A percentile compares a stretch with the other conserved stretches of the same genome.
Evolutionary conservation across 1,284 basidiomycete genomes (phyloP).

Genomic region (Naganishia cerealis): DNA sequence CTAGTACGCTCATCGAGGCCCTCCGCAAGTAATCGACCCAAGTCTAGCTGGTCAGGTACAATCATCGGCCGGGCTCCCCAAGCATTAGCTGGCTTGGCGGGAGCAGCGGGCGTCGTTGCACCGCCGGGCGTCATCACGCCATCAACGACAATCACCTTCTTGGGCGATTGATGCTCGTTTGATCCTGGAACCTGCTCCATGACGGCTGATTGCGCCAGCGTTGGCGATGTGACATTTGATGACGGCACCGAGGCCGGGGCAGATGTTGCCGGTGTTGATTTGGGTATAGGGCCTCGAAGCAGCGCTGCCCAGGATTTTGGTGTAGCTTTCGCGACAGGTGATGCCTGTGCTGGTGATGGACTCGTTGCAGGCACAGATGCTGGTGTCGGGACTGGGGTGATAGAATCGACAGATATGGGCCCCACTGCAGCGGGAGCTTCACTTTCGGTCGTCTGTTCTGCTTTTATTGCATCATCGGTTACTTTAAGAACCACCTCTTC

Average conservation of each 20-base stretch:
- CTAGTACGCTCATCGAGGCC: slow-evolving; percentile 49
- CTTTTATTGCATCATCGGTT: background rate
- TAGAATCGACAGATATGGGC: background rate
- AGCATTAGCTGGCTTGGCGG: slow-evolving; percentile 52
- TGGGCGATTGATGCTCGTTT: slow-evolving; percentile 3
- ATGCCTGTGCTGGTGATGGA: slow-evolving; percentile 36
- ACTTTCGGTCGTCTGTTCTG: background rate
- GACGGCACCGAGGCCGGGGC: slow-evolving; percentile 37
- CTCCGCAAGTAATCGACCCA: slow-evolving; percentile 62
- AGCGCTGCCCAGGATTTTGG: slow-evolving; percentile 74
- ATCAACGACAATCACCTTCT: slow-evolving; percentile 4
- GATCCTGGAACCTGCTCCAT: slow-evolving; percentile 47
- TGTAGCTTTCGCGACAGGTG: slow-evolving; percentile 46
- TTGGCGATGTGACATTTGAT: slow-evolving; percentile 39
- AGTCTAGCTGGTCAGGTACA: slow-evolving; percentile 58
- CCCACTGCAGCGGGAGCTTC: background rate
- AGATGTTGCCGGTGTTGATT: slow-evolving; percentile 34
- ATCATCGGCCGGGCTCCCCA: slow-evolving; percentile 39
- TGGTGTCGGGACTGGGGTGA: background rate
- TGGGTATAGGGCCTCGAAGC: slow-evolving; percentile 53
- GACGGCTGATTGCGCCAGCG: slow-evolving; percentile 42
- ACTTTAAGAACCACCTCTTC: background rate
- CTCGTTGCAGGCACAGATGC: background rate
- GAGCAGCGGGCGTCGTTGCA: slow-evolving; percentile 65
- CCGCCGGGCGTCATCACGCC: slow-evolving; percentile 46